A percentile compares a stretch with the other conserved stretches of the same genome.
These are phyloP conservation scores for Niebla homalea DNA, from an alignment of 495 filamentous ascomycete species.

Conservation along the genomic window DNA sequence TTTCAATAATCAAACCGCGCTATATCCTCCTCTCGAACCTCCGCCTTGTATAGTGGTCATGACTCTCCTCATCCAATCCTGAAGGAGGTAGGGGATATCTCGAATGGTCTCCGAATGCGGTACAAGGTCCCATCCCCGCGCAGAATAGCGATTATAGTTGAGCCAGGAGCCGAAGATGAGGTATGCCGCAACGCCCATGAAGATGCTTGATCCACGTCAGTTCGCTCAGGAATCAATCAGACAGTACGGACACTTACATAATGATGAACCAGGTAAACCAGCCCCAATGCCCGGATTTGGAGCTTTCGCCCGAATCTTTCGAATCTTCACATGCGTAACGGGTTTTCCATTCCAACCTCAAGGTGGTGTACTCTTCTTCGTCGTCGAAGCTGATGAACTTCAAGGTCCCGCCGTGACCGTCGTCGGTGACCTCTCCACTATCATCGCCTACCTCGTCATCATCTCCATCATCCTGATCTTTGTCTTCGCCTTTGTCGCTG, in stretches of 20 bases:
- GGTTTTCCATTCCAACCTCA: constrained; percentile 72
- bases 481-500: constrained; percentile 19
- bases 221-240: neutral
- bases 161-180: constrained; percentile 98
- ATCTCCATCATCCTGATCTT: constrained; percentile 22
- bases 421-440: constrained; percentile 23
- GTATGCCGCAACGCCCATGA: constrained; percentile 76
- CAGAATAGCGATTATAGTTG: constrained; percentile 94
- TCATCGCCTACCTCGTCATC: constrained; percentile 21
- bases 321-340: constrained; percentile 67
- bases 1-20: constrained; percentile 54
- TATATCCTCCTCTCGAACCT: constrained; percentile 77
- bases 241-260: constrained; percentile 50
- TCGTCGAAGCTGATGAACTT: constrained; percentile 57
- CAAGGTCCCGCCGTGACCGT: constrained; percentile 41
- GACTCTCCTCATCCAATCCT: constrained; percentile 70
- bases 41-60: constrained; percentile 72
- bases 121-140: constrained; percentile 87
- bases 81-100: constrained; percentile 81
- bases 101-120: constrained; percentile 87
- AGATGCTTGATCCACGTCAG: constrained; percentile 41
- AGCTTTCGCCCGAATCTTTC: constrained; percentile 24
- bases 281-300: constrained; percentile 52
- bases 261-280: constrained; percentile 97
- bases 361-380: constrained; percentile 34